Base-by-base conservation (phyloP, 495 filamentous ascomycete genomes). In the Platismatia glauca region DNA sequence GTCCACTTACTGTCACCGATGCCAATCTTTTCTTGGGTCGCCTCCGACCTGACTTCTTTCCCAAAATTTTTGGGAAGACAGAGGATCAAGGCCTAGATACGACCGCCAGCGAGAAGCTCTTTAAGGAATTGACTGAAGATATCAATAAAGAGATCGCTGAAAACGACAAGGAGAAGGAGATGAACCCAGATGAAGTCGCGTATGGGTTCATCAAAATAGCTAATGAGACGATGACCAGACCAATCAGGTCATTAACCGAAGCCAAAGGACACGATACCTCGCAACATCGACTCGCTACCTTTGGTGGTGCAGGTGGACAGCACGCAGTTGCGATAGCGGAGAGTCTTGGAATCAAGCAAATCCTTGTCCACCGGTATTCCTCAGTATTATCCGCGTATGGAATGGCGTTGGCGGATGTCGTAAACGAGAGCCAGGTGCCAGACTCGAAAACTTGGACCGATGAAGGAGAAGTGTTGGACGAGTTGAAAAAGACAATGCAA, bases 271-370 rank as follows among this genome's bases (percentile, higher is more conserved):
- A 96, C 69, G 91, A 96, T 71, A 93, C 92, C 4, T 90, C 89
- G 5, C 88, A 87, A 68, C 94, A 97, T 73, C 78, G 90, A 9
- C 80, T 97, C 46, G 92, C 91, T 1, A 92, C 89, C 0, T 97
- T 98, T 76, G 94, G 94, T 27, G 94, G 94, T 34, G 94, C 94
- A 2, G 94, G 94, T 55, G 94, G 94, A 3, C 94, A 98, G 71
- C 94, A 98, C 69, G 94, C 94, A 8, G 89, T 94, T 22, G 91
- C 90, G n/a, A 96, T 98, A 68, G 94, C 93, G 15, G 88, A 91
- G 67, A 87, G 86, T 24, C 78, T 98, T 24, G 92, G 93, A 0
- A 90, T 98, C 66, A 81, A 77, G 35, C 89, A 95, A 71, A 93
- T 96, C 41, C 76, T 98, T 6, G 81, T 98, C 18, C 94, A 97